Base-by-base conservation (phyloP, 352 stramenopile species). In the Discostella stelligera region DNA sequence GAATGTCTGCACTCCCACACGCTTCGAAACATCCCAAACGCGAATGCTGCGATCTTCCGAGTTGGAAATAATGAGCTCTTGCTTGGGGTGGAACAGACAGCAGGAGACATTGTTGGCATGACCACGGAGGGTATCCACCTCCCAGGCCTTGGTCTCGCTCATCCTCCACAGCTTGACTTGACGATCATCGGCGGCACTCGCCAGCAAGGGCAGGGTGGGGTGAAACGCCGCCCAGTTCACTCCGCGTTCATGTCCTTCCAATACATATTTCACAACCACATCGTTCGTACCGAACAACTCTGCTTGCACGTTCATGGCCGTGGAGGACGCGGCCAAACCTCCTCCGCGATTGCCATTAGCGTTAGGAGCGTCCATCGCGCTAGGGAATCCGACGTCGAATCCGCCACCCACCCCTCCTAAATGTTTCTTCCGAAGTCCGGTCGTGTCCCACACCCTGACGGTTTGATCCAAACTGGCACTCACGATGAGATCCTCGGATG, bases 191-290 rank as follows among this genome's bases (percentile, higher is more conserved):
- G 98, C 97, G 16, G 97, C 98, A 41, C 94, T 98, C 39, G 99
- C 96, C 71, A 99, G 97, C 11, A 99, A 89, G 46, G 97, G 97
- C 41, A 99, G 89, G 41, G 95, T 99, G 10, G 96, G 96, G 91
- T 99, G 97, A 88, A 99, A 99, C 54, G 93, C 94, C 0, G 97
- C 98, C 97, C 98, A 99, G 88, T 99, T 99, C 8, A 99, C 98
- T 68, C 98, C 97, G 58, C 97, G 94, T 85, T 99, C 97, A 82
- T 99, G 98, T 68, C 97, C 97, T 70, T 99, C 97, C 32, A 99
- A 93, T 8, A 99, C 97, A 84, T 99, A 99, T 90, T 99, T 99
- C 58, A 99, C 97, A 30, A 99, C 96, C 5, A 98, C 96, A 84
- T 99, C 97, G 78, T 95, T 98, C 20, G 96, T 98, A 27, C 97